Base-by-base conservation (phyloP, 1,284 basidiomycete genomes). In the Trametes versicolor region DNA sequence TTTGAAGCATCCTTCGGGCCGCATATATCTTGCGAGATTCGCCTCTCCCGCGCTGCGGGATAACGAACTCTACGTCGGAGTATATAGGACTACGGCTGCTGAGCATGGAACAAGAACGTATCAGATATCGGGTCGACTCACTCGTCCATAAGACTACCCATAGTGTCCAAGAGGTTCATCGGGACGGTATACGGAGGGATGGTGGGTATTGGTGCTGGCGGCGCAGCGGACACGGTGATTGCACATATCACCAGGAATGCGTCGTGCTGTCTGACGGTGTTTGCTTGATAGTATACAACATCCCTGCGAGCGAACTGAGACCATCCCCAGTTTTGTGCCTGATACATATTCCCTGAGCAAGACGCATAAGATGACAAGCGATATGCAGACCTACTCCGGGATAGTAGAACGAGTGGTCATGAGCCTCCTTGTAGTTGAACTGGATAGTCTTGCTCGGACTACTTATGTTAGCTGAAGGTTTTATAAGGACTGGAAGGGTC, bases 311-410 rank as follows among this genome's bases (percentile, higher is more conserved):
- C 89, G 76, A 96, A 96, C 73, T 92, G 90, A 1, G 89, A 88
- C 90, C 92, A 92, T 51, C 93, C 93, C 92, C 93, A 94, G 74
- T 94, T 94, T 48, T 90, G 89, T 4, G 92, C 90, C 88, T 90
- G 65, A 25, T 17, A 7, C 37, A 36, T n/a, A 45, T 34, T 10
- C 12, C 32, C 39, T 19, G 45, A 41, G 36, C 39, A 12, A 37
- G 12, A 36, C 4, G 19, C 9, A 29, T 47, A 12, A 19, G n/a
- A 32, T 17, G 19, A 8, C 32, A n/a, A 0, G 19, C 10, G 12
- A 36, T 13, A 12, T 4, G 2, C 17, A 13, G 1, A 57, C 73
- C 23, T 67, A 87, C 93, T 80, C 92, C 92, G 6, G 68, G 68
- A 76, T 87, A 88, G 13, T 91, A 93, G 70, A 95, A 96, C 1